phyloP scores from a whole-genome alignment of 2,329 filamentous ascomycete genomes.

The Calycina marina region DNA sequence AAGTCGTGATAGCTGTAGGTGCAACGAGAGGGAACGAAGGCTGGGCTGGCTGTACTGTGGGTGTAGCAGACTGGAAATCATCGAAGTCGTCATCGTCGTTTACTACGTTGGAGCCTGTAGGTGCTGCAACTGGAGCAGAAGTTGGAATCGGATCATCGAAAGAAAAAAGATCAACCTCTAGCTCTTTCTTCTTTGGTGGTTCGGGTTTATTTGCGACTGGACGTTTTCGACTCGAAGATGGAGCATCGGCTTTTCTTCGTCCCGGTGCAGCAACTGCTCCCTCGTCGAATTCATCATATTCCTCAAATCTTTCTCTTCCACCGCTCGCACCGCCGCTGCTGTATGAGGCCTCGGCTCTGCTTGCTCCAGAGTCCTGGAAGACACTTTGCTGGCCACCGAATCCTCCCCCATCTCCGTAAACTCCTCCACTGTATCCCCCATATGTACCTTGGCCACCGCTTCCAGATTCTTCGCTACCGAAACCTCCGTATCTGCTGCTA shows the following conservation, averaged over 20 bases:
- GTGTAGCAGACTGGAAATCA: conserved; percentile 83
- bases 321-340: conserved; percentile 21
- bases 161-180: conserved; percentile 84
- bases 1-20: conserved; percentile 35
- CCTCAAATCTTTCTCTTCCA: conserved; percentile 70
- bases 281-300: conserved; percentile 94
- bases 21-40: conserved; percentile 26
- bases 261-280: conserved; percentile 38
- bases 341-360: conserved; percentile 8
- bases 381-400: conserved; percentile 68
- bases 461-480: conserved; percentile 60
- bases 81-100: conserved; percentile 92
- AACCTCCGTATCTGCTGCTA: conserved; percentile 59
- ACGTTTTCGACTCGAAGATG: conserved; percentile 24
- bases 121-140: conserved; percentile 28
- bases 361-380: conserved; percentile 44
- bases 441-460: conserved; percentile 49
- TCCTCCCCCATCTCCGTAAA: conserved; percentile 92
- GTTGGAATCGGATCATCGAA: conserved; percentile 62
- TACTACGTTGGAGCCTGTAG: conserved; percentile 27
- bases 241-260: conserved; percentile 19
- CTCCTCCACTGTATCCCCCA: conserved; percentile 51
- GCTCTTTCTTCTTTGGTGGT: conserved; percentile 66
- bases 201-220: conserved; percentile 47
- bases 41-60: conserved; percentile 31